These are phyloP conservation scores for Botrytis pseudocinerea DNA, from an alignment of 2,329 filamentous ascomycete genomes.

Conservation along the genomic window DNA sequence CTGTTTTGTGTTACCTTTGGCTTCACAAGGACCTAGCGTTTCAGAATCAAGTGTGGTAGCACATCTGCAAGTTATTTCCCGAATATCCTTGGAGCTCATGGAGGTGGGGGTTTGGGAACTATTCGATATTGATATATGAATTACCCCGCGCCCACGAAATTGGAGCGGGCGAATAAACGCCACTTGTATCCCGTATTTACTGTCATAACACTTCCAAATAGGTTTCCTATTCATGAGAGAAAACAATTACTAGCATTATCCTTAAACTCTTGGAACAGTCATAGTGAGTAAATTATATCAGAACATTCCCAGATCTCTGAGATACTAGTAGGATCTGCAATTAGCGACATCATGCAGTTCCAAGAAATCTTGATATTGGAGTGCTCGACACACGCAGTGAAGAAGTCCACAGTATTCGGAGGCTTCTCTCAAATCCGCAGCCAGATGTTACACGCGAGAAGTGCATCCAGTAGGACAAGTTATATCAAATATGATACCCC, in stretches of 20 bases:
- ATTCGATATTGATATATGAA: not conserved
- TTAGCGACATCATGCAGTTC: not conserved
- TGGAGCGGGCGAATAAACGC: no score
- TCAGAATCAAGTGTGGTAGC: slow-evolving; percentile 1
- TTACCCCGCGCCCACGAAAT: not conserved
- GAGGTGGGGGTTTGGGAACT: not conserved
- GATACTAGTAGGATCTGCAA: not conserved
- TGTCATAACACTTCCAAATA: not conserved
- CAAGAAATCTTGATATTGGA: not conserved
- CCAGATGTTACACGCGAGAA: not conserved
- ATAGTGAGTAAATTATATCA: not conserved
- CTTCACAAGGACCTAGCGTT: not conserved
- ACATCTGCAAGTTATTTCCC: not conserved
- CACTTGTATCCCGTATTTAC: not conserved
- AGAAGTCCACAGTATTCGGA: not conserved
- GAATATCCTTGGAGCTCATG: not conserved
- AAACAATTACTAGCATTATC: no score
- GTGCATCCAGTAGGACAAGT: not conserved
- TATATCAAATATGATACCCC: slow-evolving; percentile 17
- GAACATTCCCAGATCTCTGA: not conserved
- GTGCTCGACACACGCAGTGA: not conserved
- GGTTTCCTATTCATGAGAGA: not conserved
- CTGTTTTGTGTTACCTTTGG: not conserved
- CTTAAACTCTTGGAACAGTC: not conserved
- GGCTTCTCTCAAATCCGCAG: not conserved